Base-by-base conservation (phyloP, 2,329 filamentous ascomycete genomes). In the Aspergillus costaricaensis region DNA sequence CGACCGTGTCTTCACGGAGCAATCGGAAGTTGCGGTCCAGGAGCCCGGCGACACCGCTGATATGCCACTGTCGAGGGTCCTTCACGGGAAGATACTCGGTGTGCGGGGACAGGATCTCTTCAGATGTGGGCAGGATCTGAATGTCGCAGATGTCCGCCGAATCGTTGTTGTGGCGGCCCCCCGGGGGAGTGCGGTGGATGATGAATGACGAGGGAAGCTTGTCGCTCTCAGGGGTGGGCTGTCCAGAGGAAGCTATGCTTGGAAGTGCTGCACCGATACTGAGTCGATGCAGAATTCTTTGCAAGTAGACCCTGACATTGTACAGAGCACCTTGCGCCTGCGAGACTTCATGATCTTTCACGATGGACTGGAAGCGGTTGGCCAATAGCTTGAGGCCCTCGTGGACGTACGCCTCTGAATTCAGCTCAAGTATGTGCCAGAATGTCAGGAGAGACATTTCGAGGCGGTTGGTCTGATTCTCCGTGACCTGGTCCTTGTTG, bases 141-240 rank as follows among this genome's bases (percentile, higher is more conserved):
- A 79, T 74, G 0, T 67, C 55, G 43, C 67, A 67, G 43, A 76
- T 75, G 51, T 77, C 67, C 3, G 59, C 48, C 48, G 72, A 61
- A 58, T 79, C 76, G 59, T 79, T 79, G 38, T 78, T 68, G 56
- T 78, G 76, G 10, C 76, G 67, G 1, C 69, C 70, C 0, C 74
- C 72, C 10, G 72, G 66, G 2, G 63, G 60, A 17, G 23, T n/a
- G 17, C 23, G 47, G 9, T 32, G 27, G 14, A 49, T 30, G 15
- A 30, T 32, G 25, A 30, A 49, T n/a, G 15, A 14, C 4, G 47
- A 15, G 17, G 19, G 41, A 9, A 44, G 17, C 41, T 0, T 69
- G 60, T 15, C 41, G 49, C 6, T 57, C 17, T 57, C 54, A 9
- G 48, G 21, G 2, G 15, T 44, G 12, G 17, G 21, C 19, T 49